phyloP scores from a whole-genome alignment of 1,139 yeast species.

The Geotrichum europaeum region DNA sequence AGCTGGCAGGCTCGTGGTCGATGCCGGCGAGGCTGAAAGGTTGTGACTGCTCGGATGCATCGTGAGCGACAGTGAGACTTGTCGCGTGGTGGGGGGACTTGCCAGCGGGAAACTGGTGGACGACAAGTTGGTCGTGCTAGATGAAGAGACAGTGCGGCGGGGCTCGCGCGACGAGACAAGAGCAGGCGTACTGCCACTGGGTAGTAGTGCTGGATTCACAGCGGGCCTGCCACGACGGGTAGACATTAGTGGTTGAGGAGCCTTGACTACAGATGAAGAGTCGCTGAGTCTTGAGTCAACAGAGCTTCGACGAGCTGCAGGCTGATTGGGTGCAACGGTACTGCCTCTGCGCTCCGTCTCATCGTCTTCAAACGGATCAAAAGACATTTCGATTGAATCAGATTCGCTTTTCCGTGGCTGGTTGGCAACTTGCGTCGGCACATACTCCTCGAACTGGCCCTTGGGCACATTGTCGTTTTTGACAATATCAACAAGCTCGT shows the following conservation, averaged over 20 bases:
- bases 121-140: background rate
- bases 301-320: background rate
- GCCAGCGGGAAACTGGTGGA: background rate
- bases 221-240: background rate
- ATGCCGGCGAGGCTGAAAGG: background rate
- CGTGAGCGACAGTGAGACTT: background rate
- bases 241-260: background rate
- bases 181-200: background rate
- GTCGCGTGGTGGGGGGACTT: background rate
- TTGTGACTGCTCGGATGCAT: background rate
- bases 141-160: background rate
- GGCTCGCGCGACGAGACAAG: constrained; percentile 1
- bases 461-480: background rate
- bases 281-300: background rate
- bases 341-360: constrained; percentile 6
- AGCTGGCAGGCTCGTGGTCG: background rate
- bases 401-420: background rate
- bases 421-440: constrained; percentile 8
- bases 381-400: constrained; percentile 13
- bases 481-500: constrained; percentile 29
- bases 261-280: background rate
- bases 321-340: background rate
- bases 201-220: background rate
- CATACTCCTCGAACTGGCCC: constrained; percentile 11
- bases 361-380: constrained; percentile 18